Evolutionary conservation across 257 asterid species (phyloP), one percentile per base, ranked within the genome.

Genomic region (Euphrasia confusa): DNA sequence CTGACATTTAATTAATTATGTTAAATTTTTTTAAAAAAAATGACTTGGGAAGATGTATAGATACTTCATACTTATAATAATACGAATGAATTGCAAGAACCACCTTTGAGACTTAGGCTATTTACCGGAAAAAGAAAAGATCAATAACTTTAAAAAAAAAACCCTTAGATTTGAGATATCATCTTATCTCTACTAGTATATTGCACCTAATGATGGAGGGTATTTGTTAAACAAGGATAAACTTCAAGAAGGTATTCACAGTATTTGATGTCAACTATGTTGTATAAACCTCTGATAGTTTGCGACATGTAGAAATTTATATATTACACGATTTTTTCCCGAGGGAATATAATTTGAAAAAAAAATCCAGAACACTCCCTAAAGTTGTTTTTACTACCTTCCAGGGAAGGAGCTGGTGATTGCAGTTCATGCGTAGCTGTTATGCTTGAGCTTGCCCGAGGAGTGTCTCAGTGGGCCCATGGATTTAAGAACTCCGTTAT

Each of bases 371-470:
- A 37, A 37, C 42, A 37, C 42, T 37, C 10, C 42, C 10, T 37
- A 37, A 37, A 37, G 42, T 37, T 18, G 54, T 61, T 42, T 27
- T 60, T 30, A 44, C 17, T 63, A 47, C 53, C 62, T 63, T 75
- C 72, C 77, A 92, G 97, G 72, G 97, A 87, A 83, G 99, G 99
- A 61, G 99, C 97, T 65, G 97, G 99, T 45, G 99, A 93, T 74
- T 89, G 97, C 84, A 89, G 96, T 71, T 93, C 99, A 48, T 89
- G 97, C 67, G 91, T 93, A 68, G 84, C 95, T 54, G 97, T 93
- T 64, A 93, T 93, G 99, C 78, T 89, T 62, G 99, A 93, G 83
- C 99, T 93, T 83, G 96, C 99, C 64, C 89, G 99, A 53, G 99
- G 96, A 71, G 76, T 83, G 72, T 89, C 96, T 54, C 99, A 93